Conservation (phyloP, 2,329 filamentous ascomycete genomes). For the Graphiopsis chlorocephala region DNA sequence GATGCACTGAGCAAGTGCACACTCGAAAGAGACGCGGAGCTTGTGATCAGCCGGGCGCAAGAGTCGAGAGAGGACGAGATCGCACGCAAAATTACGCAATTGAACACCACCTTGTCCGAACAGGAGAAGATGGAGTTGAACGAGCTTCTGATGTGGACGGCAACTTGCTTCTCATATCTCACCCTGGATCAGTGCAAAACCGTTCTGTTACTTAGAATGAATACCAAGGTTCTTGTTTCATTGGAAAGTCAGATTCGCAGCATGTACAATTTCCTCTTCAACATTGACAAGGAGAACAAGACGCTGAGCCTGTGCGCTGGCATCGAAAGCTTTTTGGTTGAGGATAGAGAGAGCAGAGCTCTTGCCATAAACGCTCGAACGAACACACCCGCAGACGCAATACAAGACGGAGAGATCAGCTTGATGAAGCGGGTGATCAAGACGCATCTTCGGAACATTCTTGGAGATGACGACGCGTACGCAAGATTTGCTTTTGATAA, state of each 20-base stretch:
- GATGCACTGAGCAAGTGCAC: background rate
- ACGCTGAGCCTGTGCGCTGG: background rate
- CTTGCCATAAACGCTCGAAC: background rate
- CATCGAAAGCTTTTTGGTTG: background rate
- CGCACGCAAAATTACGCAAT: background rate
- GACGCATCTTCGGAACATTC: background rate
- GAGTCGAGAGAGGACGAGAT: background rate
- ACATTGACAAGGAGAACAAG: background rate
- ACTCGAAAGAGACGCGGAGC: background rate
- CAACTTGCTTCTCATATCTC: background rate
- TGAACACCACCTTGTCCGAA: background rate
- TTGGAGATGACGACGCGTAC: background rate
- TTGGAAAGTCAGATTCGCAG: background rate
- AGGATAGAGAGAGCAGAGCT: background rate
- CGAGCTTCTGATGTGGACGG: background rate
- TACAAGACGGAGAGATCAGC: background rate
- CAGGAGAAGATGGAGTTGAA: background rate
- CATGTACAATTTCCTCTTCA: constrained; percentile 1
- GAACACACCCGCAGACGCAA: background rate
- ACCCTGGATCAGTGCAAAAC: background rate
- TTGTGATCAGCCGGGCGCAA: background rate
- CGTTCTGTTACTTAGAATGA: background rate
- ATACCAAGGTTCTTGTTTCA: background rate
- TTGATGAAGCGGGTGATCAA: background rate
- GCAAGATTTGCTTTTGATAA: background rate